These are phyloP conservation scores for Pseudohyphozyma bogoriensis DNA, from an alignment of 768 basidiomycete species.

Conservation along the genomic window DNA sequence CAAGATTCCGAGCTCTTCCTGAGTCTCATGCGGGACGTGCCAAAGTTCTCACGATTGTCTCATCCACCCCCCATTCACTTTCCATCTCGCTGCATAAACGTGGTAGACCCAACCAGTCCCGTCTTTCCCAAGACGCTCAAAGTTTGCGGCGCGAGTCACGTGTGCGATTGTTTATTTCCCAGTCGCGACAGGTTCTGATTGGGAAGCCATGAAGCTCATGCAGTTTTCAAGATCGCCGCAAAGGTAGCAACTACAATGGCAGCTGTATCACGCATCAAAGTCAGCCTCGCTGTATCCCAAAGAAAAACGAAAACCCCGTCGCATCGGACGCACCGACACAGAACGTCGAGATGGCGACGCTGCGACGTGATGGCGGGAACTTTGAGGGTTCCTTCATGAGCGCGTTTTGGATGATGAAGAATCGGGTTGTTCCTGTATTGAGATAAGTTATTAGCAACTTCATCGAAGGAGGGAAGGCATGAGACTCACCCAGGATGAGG, in stretches of 20 bases:
- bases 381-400: constrained; percentile 14
- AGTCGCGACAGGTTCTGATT: no score
- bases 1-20: no score
- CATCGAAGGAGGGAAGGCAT: neutral
- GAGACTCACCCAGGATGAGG: constrained; percentile 9
- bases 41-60: no score
- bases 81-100: no score
- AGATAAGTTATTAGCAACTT: neutral
- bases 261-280: neutral
- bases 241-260: neutral
- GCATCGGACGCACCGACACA: constrained; percentile 7
- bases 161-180: no score
- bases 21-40: no score
- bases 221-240: neutral
- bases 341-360: constrained; percentile 4
- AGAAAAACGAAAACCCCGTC: neutral
- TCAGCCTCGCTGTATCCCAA: neutral
- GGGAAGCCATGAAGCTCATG: no score
- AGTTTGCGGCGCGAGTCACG: no score
- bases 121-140: no score
- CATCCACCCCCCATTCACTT: no score
- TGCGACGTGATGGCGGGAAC: constrained; percentile 19
- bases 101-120: no score
- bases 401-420: constrained; percentile 7
- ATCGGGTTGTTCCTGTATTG: constrained; percentile 16